phyloP scores from a whole-genome alignment of 371 early-diverging fungal genomes.

The Actinomortierella ambigua region DNA sequence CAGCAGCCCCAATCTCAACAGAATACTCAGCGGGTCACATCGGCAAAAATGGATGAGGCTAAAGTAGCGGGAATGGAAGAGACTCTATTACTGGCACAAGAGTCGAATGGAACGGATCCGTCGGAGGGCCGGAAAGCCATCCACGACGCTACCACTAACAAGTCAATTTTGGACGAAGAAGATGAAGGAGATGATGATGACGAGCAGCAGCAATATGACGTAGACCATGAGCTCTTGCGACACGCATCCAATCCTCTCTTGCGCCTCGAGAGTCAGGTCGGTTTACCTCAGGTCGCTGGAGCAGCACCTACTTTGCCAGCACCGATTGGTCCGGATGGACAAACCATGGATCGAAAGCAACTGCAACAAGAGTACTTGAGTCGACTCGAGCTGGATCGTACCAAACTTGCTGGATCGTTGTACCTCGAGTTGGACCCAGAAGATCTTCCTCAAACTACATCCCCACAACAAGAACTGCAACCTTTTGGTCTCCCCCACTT shows the following conservation, averaged over 20 bases:
- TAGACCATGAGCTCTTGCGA: no score
- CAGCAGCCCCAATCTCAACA: no score
- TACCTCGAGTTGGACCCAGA: constrained; percentile 22
- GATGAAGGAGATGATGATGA: no score
- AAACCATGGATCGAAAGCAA: neutral
- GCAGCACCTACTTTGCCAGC: constrained; percentile 10
- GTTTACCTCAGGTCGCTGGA: constrained; percentile 24
- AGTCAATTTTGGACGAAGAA: no score
- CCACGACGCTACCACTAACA: no score
- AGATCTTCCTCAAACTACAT: neutral
- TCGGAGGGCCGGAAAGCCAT: no score
- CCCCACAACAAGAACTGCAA: neutral
- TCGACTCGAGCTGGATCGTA: constrained; percentile 12
- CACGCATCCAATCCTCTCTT: constrained; percentile 10
- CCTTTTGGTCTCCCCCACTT: constrained; percentile 1
- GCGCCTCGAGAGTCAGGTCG: constrained; percentile 9
- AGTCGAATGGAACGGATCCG: no score
- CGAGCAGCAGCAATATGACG: no score
- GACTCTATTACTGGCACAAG: no score
- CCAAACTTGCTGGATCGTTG: constrained; percentile 12
- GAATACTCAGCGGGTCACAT: no score
- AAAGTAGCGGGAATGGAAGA: no score
- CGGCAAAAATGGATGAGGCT: no score
- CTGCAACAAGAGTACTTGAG: constrained; percentile 13
- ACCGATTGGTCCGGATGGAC: neutral